A percentile compares a stretch with the other conserved stretches of the same genome.
phyloP scores from a whole-genome alignment of 768 basidiomycete genomes.

The Panaeolus cyanescens region DNA sequence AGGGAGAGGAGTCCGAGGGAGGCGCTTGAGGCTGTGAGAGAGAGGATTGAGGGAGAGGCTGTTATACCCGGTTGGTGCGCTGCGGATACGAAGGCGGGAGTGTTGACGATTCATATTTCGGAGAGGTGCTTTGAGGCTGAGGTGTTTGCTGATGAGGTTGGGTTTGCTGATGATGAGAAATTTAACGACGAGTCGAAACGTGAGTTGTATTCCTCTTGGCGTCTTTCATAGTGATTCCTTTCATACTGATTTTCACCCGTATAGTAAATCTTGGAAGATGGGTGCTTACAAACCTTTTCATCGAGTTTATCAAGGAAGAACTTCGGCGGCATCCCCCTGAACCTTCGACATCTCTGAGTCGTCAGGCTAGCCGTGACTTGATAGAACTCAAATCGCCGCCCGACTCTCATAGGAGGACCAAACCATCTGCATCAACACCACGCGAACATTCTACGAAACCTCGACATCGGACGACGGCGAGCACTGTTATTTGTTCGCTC shows the following conservation, averaged over 20 bases:
- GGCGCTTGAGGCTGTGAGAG: conserved; percentile 83
- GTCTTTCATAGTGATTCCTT: neutral
- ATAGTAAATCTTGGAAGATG: conserved; percentile 92
- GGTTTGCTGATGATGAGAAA: conserved; percentile 58
- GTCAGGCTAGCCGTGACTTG: conserved; percentile 4
- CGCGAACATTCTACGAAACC: conserved; percentile 5
- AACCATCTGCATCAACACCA: neutral
- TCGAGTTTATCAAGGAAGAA: conserved; percentile 75
- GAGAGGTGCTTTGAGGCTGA: conserved; percentile 94
- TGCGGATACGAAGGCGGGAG: conserved; percentile 88
- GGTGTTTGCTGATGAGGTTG: conserved; percentile 91
- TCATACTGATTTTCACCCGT: conserved; percentile 11
- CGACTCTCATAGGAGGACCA: neutral
- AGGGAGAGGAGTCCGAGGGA: conserved; percentile 73
- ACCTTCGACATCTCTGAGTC: conserved; percentile 16
- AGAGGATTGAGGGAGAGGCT: conserved; percentile 94
- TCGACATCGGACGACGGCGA: conserved; percentile 28
- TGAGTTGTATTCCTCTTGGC: conserved; percentile 39
- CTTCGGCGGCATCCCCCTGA: conserved; percentile 30
- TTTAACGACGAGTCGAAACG: conserved; percentile 81
- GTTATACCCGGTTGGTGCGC: conserved; percentile 83
- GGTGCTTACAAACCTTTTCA: conserved; percentile 84
- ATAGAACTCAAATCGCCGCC: neutral
- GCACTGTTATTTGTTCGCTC: conserved; percentile 60
- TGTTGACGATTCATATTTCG: conserved; percentile 83